Percentiles rank a stretch among this genome's conserved stretches.
Conservation (phyloP, 768 basidiomycete genomes). For the Hericium rajendrae region DNA sequence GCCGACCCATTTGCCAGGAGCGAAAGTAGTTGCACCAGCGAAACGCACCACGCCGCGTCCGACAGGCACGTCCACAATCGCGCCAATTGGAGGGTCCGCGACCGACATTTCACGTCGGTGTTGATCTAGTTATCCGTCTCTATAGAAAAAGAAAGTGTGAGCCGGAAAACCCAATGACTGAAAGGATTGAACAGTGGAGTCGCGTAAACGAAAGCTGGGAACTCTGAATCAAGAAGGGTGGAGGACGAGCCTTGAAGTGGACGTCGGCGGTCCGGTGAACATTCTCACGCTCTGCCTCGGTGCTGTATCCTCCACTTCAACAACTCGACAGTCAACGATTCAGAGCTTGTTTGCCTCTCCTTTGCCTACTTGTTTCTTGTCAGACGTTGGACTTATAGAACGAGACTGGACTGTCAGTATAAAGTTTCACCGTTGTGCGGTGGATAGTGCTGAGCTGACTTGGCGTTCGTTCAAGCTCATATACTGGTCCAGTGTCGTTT, state of each 20-base stretch:
- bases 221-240: background rate
- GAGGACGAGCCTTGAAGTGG: background rate
- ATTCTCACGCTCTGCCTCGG: too few relatives aligned
- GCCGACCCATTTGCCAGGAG: slow-evolving; percentile 90
- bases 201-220: background rate
- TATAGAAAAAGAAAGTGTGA: background rate
- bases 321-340: background rate
- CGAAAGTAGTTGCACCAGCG: slow-evolving; percentile 73
- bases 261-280: too few relatives aligned
- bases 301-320: background rate
- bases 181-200: background rate
- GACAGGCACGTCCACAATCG: slow-evolving; percentile 70
- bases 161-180: background rate
- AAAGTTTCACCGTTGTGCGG: too few relatives aligned
- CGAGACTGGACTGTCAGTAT: too few relatives aligned
- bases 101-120: slow-evolving; percentile 4
- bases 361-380: too few relatives aligned
- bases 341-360: background rate
- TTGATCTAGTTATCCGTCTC: background rate
- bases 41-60: slow-evolving; percentile 85
- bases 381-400: too few relatives aligned
- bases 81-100: slow-evolving; percentile 47
- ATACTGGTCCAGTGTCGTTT: too few relatives aligned
- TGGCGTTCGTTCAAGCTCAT: too few relatives aligned
- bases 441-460: too few relatives aligned